Base-by-base conservation (phyloP, 257 asterid species). In the Solanum tarijense region DNA sequence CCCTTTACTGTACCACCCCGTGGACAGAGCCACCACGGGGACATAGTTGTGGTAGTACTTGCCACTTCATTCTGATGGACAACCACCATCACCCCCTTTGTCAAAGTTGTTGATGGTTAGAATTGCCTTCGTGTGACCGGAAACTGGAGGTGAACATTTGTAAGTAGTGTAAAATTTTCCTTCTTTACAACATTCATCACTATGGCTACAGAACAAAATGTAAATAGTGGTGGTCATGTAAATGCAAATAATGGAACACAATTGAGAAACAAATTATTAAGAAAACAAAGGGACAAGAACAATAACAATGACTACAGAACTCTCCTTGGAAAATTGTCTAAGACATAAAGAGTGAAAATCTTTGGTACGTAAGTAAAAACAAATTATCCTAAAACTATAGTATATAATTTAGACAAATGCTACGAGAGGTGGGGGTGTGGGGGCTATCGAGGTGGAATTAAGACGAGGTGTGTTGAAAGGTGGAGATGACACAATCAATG, bases 51-150 rank as follows among this genome's bases (percentile, higher is more conserved):
- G 88, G 88, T 91, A 91, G 23, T 86, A 85, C 66, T 66, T 89
- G 32, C 89, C 71, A 32, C 90, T 92, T 25, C 91, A 91, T 62
- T 88, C 89, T 25, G 93, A 89, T 46, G 92, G 91, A 32, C 78
- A 34, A 5, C 87, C 84, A 8, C 91, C 91, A 58, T 91, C 93
- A 62, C 90, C 92, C 13, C 90, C 92, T 31, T 87, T 41, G 34
- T 88, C 90, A 18, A 91, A 91, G 41, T 89, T 27, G 35, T 88
- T 89, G 1, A 91, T 83, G 29, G 83, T 90, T 4, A 91, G 89
- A 85, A 89, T 52, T 11, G 93, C 92, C 38, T 90, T 90, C 1
- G 91, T 89, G 39, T 39, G 87, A 29, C 32, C n/a, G 11, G 89
- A 23, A 71, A 82, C 79, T 10, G 88, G 87, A 25, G 92, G 88